Base-by-base conservation (phyloP, 2,329 filamentous ascomycete species). In the Penicillium occitanis region DNA sequence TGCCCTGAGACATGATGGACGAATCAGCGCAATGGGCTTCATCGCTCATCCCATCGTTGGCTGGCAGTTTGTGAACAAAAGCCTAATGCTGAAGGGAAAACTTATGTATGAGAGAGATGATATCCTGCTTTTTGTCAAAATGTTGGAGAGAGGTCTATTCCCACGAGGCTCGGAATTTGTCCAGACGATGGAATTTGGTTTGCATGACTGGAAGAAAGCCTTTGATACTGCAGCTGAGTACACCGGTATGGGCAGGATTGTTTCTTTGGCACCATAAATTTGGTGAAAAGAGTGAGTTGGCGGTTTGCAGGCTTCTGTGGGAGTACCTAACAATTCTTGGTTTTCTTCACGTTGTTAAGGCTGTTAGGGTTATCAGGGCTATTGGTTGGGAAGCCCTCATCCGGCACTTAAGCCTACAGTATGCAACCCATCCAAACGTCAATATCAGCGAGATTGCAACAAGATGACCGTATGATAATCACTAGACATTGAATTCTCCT, bases 51-150 rank as follows among this genome's bases (percentile, higher is more conserved):
- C 60, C 14, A 35, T 66, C 28, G 37, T 30, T 7, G 17, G 13
- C 10, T 66, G 59, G 59, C 28, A 53, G 11, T 53, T 66, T 25
- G 25, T 66, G 3, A 33, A 14, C 22, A 59, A 40, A 25, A 62
- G 58, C 11, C 1, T 66, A 13, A 42, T 42, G 17, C 22, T 66
- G 1, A 62, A 50, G 14, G 59, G 50, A 10, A 62, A 66, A 19
- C 35, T 66, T 1, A 66, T 66, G 64, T 66, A 66, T 22, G 64
- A 66, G 14, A 51, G 64, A 57, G 33, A 62, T 3, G 64, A 63
- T 58, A 63, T 66, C 3, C 17, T 62, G 3, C 64, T 14, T 3
- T 61, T 63, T 30, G 51, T 63, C 33, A 63, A 66, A 19, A 58
- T 66, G 59, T 13, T 66, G 44, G 59, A 66, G 14, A 50, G 50